phyloP scores from a whole-genome alignment of 345 rosid species.

The Rhizophora mangle region DNA sequence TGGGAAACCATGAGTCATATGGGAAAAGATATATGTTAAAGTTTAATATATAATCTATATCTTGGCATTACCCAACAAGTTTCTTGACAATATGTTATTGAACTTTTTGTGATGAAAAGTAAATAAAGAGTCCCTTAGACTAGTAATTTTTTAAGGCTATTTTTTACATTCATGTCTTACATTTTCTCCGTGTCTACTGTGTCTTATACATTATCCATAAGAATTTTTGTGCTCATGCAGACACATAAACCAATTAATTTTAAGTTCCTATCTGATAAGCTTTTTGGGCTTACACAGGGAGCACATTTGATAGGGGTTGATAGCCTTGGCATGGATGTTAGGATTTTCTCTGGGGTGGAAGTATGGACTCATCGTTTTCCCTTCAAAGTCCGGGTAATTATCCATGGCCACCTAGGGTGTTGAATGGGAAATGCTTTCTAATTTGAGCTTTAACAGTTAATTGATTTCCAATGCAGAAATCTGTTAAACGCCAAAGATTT shows the following conservation, averaged over 20 bases:
- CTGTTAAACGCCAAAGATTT: background rate
- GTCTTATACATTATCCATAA: background rate
- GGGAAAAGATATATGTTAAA: background rate
- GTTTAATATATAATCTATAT: no score
- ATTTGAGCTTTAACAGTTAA: background rate
- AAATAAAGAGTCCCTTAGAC: background rate
- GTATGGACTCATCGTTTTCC: slow-evolving; percentile 89
- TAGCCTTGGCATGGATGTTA: slow-evolving; percentile 90
- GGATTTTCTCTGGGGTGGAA: slow-evolving; percentile 64
- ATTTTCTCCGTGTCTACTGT: no score
- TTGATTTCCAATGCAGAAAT: background rate
- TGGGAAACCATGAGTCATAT: background rate
- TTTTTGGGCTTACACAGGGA: slow-evolving; percentile 38
- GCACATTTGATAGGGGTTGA: slow-evolving; percentile 80
- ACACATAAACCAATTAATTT: background rate
- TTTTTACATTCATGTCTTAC: background rate
- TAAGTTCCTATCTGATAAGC: background rate
- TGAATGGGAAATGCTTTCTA: background rate
- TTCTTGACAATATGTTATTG: background rate
- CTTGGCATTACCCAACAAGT: no score
- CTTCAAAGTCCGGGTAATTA: slow-evolving; percentile 68
- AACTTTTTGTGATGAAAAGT: background rate
- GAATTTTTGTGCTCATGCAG: background rate
- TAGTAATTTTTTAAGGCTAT: background rate
- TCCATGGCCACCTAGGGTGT: background rate